Evolutionary conservation across 1,284 basidiomycete species (phyloP), one percentile per base, ranked within the genome.

Genomic region (Ceratobasidium sp.): DNA sequence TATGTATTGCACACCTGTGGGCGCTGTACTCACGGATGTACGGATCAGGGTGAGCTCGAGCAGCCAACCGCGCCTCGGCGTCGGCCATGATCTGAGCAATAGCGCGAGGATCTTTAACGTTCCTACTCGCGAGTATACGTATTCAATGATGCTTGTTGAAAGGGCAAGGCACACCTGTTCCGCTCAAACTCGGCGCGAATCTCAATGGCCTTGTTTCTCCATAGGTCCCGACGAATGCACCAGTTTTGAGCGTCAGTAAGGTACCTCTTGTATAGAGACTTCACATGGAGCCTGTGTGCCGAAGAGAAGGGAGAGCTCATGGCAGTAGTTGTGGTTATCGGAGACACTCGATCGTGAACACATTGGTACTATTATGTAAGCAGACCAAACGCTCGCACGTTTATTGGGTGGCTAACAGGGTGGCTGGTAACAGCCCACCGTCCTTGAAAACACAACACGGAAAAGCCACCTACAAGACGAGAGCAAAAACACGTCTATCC

Each of bases 131-230:
- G 13, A 34, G 49, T 0, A 68, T 31, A 29, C n/a, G 19, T 22
- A 11, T 41, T 37, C 31, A 34, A 5, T 16, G 16, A 22, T 37
- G 39, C 39, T 13, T 16, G 13, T 46, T 27, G 24, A 61, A 1
- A 39, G 29, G 31, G 65, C 27, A 39, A 31, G 19, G 82, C 90
- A 78, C 81, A 95, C 94, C 93, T 88, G 86, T 98, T 94, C 78
- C 87, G 84, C 84, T 98, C 96, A 82, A 98, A 98, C 82, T 95
- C 90, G 77, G 95, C 95, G 76, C 96, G 86, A 79, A 98, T 94
- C 81, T 91, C 85, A 78, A 95, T 84, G 5, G 95, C 95, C 80
- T 91, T 87, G 77, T 87, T 87, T 77, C 96, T 88, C 94, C 94
- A 98, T 6, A 94, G 80, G 80, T 95, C 92, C 77, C 95, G 86